Conservation (phyloP, 352 stramenopile genomes). For the Phytopythium sindhum region DNA sequence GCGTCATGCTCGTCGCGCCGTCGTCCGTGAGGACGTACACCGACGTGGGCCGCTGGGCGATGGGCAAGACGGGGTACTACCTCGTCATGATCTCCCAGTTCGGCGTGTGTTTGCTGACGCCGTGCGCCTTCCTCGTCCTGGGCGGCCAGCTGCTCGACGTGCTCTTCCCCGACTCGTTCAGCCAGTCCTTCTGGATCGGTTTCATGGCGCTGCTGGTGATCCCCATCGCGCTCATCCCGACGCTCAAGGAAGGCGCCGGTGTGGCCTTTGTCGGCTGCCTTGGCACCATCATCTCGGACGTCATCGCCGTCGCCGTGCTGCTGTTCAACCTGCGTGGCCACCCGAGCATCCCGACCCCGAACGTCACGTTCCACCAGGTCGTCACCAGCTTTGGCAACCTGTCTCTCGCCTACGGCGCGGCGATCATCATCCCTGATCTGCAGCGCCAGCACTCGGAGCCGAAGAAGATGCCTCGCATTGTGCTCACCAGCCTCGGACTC, state of each 20-base stretch:
- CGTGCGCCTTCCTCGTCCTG: constrained; percentile 48
- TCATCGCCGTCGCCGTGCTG: constrained; percentile 34
- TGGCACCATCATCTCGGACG: constrained; percentile 42
- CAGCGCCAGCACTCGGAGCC: constrained; percentile 50
- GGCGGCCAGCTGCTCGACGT: constrained; percentile 36
- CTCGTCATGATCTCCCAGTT: constrained; percentile 37
- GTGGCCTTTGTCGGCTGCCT: constrained; percentile 37
- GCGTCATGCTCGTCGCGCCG: constrained; percentile 36
- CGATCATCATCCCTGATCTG: constrained; percentile 49
- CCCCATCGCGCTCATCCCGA: constrained; percentile 41
- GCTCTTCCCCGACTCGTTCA: constrained; percentile 43
- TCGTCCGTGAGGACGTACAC: constrained; percentile 43
- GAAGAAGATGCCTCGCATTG: constrained; percentile 40
- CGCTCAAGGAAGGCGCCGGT: constrained; percentile 39
- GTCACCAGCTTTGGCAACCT: constrained; percentile 48
- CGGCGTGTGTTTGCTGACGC: constrained; percentile 34
- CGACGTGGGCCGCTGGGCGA: constrained; percentile 46
- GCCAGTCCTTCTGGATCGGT: constrained; percentile 38
- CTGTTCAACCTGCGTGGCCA: constrained; percentile 34
- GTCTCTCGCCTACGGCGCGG: constrained; percentile 48
- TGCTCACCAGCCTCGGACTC: constrained; percentile 32
- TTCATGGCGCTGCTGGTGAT: constrained; percentile 45
- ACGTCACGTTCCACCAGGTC: constrained; percentile 41
- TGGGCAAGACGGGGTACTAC: constrained; percentile 39
- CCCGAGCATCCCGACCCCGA: constrained; percentile 23